phyloP scores from a whole-genome alignment of 495 filamentous ascomycete genomes.

The Penicillium turbatum region DNA sequence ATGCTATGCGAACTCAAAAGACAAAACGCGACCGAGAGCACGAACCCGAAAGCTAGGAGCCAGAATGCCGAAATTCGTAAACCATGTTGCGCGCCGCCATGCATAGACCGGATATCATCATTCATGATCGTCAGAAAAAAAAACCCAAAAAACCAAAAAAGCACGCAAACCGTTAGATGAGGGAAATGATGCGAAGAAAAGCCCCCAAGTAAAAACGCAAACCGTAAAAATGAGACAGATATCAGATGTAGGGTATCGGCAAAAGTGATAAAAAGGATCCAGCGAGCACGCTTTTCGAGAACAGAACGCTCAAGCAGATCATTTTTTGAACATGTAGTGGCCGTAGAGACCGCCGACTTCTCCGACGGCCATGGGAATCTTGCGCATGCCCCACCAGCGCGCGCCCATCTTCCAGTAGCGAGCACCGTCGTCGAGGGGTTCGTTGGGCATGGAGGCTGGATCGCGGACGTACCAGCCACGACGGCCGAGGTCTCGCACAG shows the following conservation, averaged over 20 bases:
- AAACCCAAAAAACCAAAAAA: background rate
- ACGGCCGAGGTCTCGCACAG: constrained; percentile 61
- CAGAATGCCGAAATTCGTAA: constrained; percentile 33
- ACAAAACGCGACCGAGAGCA: constrained; percentile 28
- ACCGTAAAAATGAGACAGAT: background rate
- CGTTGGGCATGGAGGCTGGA: constrained; percentile 34
- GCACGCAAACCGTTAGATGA: background rate
- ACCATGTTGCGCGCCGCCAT: constrained; percentile 32
- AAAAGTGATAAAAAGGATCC: constrained; percentile 12
- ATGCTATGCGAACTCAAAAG: constrained; percentile 29
- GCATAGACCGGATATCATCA: constrained; percentile 35
- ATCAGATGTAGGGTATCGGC: constrained; percentile 26
- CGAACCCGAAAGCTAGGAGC: constrained; percentile 32
- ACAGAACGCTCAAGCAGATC: constrained; percentile 29
- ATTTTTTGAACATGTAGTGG: constrained; percentile 76
- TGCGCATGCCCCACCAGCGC: constrained; percentile 83
- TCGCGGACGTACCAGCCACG: constrained; percentile 67
- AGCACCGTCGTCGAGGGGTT: constrained; percentile 45
- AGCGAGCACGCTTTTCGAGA: constrained; percentile 18
- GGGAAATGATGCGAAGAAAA: background rate
- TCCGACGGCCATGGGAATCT: constrained; percentile 70
- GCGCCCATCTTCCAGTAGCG: constrained; percentile 85
- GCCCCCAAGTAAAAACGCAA: constrained; percentile 3
- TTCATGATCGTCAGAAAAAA: constrained; percentile 23
- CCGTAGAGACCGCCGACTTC: constrained; percentile 86